phyloP scores from a whole-genome alignment of 2,329 filamentous ascomycete species.

The Trichophyton equinum region DNA sequence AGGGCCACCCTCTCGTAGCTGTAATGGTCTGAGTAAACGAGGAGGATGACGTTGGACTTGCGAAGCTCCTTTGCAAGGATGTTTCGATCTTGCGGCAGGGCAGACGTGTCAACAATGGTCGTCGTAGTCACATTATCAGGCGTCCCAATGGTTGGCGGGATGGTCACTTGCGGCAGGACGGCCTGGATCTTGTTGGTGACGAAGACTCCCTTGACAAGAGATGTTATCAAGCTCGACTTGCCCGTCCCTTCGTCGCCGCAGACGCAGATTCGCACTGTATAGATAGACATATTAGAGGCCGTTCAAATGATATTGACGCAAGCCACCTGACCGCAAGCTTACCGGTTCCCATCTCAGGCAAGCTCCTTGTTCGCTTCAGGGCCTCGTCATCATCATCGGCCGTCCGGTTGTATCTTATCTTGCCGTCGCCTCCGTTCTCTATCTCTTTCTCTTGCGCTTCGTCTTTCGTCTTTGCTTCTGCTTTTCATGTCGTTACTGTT shows the following conservation, averaged over 20 bases:
- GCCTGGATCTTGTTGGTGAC: slow-evolving; percentile 91
- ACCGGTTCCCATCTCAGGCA: slow-evolving; percentile 10
- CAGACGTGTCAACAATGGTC: slow-evolving; percentile 85
- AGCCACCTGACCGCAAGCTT: neutral
- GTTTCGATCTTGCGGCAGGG: slow-evolving; percentile 81
- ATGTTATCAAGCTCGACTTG: slow-evolving; percentile 86
- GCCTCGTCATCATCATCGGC: neutral
- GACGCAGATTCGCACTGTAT: slow-evolving; percentile 74
- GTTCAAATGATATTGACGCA: neutral
- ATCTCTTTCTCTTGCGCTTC: neutral
- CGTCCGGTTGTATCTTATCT: neutral
- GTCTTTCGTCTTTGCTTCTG: neutral
- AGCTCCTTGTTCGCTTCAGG: neutral
- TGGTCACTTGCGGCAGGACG: slow-evolving; percentile 86
- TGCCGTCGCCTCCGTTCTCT: too few relatives aligned
- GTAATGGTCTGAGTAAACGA: slow-evolving; percentile 97
- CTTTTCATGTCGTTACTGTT: too few relatives aligned
- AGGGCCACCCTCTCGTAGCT: slow-evolving; percentile 94
- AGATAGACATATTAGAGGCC: neutral
- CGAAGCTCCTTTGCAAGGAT: slow-evolving; percentile 86
- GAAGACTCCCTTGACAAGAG: slow-evolving; percentile 93
- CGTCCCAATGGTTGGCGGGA: slow-evolving; percentile 82
- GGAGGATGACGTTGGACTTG: slow-evolving; percentile 90
- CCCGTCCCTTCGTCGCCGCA: slow-evolving; percentile 95
- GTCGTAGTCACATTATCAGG: slow-evolving; percentile 95